Evolutionary conservation across 192 early-diverging fungal genomes (phyloP).

Genomic region (Anaeromyces robustus): DNA sequence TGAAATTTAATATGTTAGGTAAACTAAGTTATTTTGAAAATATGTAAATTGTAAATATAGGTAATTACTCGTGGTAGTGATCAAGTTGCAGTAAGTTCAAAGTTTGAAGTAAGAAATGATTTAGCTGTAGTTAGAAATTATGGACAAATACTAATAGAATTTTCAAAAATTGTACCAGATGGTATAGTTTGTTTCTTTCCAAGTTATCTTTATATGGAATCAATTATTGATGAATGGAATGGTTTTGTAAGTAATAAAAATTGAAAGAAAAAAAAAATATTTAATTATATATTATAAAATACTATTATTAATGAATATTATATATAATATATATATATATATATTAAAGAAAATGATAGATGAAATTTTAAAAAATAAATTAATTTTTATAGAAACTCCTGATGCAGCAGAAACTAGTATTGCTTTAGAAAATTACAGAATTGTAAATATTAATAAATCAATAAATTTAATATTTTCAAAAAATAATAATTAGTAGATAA

Average conservation of each 20-base stretch:
- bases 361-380: slow-evolving; percentile 88
- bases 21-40: too few relatives aligned
- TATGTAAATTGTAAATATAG: too few relatives aligned
- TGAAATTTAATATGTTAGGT: too few relatives aligned
- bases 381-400: slow-evolving; percentile 99
- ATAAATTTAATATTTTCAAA: neutral
- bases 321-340: neutral
- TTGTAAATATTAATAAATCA: slow-evolving; percentile 15
- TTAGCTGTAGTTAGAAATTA: slow-evolving; percentile 97
- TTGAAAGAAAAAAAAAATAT: too few relatives aligned
- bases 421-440: slow-evolving; percentile 87
- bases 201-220: slow-evolving; percentile 97
- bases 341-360: slow-evolving; percentile 68
- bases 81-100: slow-evolving; percentile 93
- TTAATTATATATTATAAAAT: too few relatives aligned
- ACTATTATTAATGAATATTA: too few relatives aligned
- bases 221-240: slow-evolving; percentile 96
- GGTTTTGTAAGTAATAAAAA: slow-evolving; percentile 50
- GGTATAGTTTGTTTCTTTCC: slow-evolving; percentile 98
- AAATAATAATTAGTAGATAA: too few relatives aligned
- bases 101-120: slow-evolving; percentile 98
- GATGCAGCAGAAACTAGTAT: slow-evolving; percentile 93
- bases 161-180: slow-evolving; percentile 84
- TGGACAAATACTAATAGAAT: slow-evolving; percentile 90
- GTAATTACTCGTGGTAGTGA: slow-evolving; percentile 92